Conservation (phyloP, 2,329 filamentous ascomycete genomes). For the Cercospora berteroae region DNA sequence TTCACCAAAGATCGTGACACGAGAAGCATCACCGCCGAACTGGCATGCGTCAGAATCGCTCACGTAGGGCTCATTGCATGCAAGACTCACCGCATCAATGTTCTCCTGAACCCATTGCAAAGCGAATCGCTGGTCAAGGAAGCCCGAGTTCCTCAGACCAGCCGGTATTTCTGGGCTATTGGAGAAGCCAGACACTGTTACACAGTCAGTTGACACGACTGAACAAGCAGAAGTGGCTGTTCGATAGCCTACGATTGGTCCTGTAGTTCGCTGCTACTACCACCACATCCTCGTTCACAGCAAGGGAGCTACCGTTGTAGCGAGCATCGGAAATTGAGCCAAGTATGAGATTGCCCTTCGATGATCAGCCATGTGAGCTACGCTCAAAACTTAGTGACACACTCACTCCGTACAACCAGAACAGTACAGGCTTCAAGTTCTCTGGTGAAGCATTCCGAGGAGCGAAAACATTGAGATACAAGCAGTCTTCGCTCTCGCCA, state of each 20-base stretch:
- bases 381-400: slow-evolving; percentile 33
- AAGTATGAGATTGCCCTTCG: not conserved
- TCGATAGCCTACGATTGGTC: slow-evolving; percentile 29
- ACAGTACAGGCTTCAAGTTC: slow-evolving; percentile 35
- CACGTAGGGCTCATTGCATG: too few relatives aligned
- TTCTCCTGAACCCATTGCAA: slow-evolving; percentile 42
- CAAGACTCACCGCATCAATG: slow-evolving; percentile 24
- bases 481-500: slow-evolving; percentile 38
- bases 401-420: slow-evolving; percentile 39
- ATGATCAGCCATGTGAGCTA: slow-evolving; percentile 23
- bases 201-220: not conserved
- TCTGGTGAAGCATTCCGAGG: slow-evolving; percentile 32
- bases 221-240: not conserved
- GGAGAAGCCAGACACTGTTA: slow-evolving; percentile 44
- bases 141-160: slow-evolving; percentile 38
- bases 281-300: slow-evolving; percentile 38
- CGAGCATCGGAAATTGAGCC: slow-evolving; percentile 15
- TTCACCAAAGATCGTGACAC: slow-evolving; percentile 36
- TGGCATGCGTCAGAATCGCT: not conserved
- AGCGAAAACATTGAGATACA: slow-evolving; percentile 39
- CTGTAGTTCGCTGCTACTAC: slow-evolving; percentile 38
- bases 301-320: slow-evolving; percentile 38
- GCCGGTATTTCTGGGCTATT: slow-evolving; percentile 38
- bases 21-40: slow-evolving; percentile 55
- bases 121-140: slow-evolving; percentile 40